Evolutionary conservation across 176 grass and related monocot genomes (phyloP).

Genomic region (Carex cristatella): DNA sequence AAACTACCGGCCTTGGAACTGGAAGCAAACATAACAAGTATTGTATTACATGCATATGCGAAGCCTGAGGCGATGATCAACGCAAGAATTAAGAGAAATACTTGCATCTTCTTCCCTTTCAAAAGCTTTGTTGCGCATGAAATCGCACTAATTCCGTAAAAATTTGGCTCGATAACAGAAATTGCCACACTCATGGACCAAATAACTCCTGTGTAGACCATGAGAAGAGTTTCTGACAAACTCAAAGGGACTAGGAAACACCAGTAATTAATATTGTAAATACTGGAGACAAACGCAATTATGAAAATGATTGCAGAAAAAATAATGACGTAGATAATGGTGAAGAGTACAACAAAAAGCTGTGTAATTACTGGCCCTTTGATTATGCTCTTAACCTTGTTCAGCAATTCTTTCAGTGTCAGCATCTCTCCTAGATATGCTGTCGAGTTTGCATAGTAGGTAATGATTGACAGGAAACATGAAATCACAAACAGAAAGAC

Average conservation of each 20-base stretch:
- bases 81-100: neutral
- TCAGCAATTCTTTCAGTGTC: too few species aligned
- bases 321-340: too few species aligned
- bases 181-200: constrained; percentile 3
- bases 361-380: too few species aligned
- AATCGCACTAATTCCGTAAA: constrained; percentile 23
- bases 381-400: too few species aligned
- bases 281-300: too few species aligned
- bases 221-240: neutral
- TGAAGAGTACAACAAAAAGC: too few species aligned
- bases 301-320: too few species aligned
- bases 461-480: too few species aligned
- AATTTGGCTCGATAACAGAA: constrained; percentile 17
- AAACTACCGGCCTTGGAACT: neutral
- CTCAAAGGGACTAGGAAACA: neutral
- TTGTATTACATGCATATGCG: neutral
- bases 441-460: too few species aligned
- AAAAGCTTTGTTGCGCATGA: constrained; percentile 12
- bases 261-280: too few species aligned
- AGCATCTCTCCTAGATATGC: too few species aligned
- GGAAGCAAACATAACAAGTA: neutral
- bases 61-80: neutral
- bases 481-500: too few species aligned
- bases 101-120: neutral
- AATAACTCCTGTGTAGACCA: neutral